A percentile compares a stretch with the other conserved stretches of the same genome.
Evolutionary conservation across 306 rosid genomes (phyloP).

Genomic region (Cyamopsis tetragonoloba): DNA sequence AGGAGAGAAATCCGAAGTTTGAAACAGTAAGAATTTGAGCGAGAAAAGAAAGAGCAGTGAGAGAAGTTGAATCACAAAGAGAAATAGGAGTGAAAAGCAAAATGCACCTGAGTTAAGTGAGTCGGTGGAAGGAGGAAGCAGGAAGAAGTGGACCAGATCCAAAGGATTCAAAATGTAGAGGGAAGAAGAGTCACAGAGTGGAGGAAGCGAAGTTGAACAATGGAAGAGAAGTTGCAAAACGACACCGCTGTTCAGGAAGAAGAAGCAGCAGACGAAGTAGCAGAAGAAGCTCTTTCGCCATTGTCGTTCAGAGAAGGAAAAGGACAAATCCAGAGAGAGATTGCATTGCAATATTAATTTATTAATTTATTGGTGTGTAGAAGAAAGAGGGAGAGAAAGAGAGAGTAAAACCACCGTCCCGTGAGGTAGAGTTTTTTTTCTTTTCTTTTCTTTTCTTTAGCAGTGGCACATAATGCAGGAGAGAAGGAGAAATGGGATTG

Average conservation of each 20-base stretch:
- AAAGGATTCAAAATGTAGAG: constrained; percentile 43
- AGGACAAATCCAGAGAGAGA: constrained; percentile 41
- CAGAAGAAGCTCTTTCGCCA: constrained; percentile 68
- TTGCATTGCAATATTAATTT: constrained; percentile 15
- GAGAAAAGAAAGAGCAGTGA: not conserved
- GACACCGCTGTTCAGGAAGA: constrained; percentile 51
- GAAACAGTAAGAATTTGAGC: not conserved
- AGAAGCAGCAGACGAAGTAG: constrained; percentile 66
- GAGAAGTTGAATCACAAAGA: constrained; percentile 16
- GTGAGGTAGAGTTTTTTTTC: constrained; percentile 8
- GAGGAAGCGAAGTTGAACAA: constrained; percentile 28
- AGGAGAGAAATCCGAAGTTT: not conserved
- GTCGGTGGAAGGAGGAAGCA: constrained; percentile 15
- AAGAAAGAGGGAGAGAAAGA: not conserved
- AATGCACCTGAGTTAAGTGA: constrained; percentile 30
- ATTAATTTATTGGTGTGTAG: not conserved
- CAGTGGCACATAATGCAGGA: not conserved
- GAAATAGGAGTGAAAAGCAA: not conserved
- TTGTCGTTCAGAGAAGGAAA: constrained; percentile 39
- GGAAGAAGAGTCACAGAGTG: constrained; percentile 21
- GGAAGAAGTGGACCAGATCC: constrained; percentile 42
- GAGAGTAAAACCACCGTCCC: constrained; percentile 11
- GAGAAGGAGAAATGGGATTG: not conserved
- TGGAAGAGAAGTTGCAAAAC: constrained; percentile 37
- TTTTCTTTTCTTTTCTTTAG: too few relatives aligned